Percentiles rank a stretch among this genome's conserved stretches.
Evolutionary conservation across 2,329 filamentous ascomycete genomes (phyloP).

Genomic region (Penicillium psychrosexuale): DNA sequence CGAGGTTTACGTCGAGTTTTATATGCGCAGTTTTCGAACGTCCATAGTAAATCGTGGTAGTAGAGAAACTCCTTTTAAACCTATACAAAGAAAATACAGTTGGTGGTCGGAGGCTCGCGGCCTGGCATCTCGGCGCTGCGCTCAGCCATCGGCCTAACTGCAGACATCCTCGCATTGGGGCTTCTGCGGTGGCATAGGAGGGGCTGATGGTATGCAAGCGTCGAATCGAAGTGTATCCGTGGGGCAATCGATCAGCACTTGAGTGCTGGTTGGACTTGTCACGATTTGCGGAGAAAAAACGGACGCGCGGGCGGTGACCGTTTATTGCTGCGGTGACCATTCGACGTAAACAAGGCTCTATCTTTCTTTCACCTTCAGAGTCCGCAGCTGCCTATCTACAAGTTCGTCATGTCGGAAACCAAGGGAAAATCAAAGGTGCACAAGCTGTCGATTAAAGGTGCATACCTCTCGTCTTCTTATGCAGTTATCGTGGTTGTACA

Average conservation of each 20-base stretch:
- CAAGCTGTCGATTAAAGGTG: conserved; percentile 69
- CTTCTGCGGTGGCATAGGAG: conserved; percentile 35
- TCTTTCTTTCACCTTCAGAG: conserved; percentile 1
- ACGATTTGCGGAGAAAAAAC: conserved; percentile 35
- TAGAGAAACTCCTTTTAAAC: conserved; percentile 32
- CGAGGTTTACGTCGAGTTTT: conserved; percentile 49
- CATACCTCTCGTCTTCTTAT: not conserved
- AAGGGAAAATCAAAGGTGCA: conserved; percentile 82
- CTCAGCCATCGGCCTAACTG: conserved; percentile 47
- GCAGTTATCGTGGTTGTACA: not conserved
- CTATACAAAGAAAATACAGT: conserved; percentile 22
- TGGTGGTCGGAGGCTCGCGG: conserved; percentile 30
- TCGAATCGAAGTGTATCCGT: conserved; percentile 1
- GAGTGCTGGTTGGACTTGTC: not conserved
- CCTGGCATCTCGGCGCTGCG: conserved; percentile 36
- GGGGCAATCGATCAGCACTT: not conserved
- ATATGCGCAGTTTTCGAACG: conserved; percentile 19
- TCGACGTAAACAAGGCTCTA: conserved; percentile 37
- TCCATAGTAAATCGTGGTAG: conserved; percentile 24
- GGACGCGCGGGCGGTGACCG: conserved; percentile 25
- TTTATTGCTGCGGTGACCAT: conserved; percentile 38
- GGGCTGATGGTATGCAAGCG: conserved; percentile 4
- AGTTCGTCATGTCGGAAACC: conserved; percentile 43
- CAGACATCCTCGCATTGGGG: conserved; percentile 49
- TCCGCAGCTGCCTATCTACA: not conserved